These are phyloP conservation scores for Phlyctochytrium arcticum DNA, from an alignment of 192 early-diverging fungal genomes.

Conservation along the genomic window DNA sequence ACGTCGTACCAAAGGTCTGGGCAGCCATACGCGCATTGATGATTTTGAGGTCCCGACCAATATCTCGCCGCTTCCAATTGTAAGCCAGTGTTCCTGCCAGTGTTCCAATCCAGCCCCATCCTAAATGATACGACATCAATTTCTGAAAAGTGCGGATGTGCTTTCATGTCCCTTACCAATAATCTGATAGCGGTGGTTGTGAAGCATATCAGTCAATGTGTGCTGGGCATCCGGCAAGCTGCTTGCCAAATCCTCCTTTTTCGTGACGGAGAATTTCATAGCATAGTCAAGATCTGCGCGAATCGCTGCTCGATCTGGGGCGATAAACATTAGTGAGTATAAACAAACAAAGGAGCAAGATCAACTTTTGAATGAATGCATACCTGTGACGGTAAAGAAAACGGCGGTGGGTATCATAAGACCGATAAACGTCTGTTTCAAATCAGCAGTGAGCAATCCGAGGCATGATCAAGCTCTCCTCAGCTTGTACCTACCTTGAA, in stretches of 20 bases:
- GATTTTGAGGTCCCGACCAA: constrained; percentile 4
- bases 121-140: background rate
- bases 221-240: background rate
- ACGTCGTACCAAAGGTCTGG: constrained; percentile 15
- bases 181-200: constrained; percentile 3
- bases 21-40: constrained; percentile 26
- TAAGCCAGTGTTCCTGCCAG: constrained; percentile 11
- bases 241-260: background rate
- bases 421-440: constrained; percentile 5
- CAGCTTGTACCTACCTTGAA: background rate
- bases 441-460: background rate
- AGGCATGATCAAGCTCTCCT: background rate
- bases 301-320: constrained; percentile 8
- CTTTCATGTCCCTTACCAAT: too few species aligned
- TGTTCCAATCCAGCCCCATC: constrained; percentile 10
- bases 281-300: constrained; percentile 2
- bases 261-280: constrained; percentile 4
- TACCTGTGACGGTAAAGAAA: constrained; percentile 13
- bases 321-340: background rate
- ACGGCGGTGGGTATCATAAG: constrained; percentile 10
- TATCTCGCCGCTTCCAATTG: constrained; percentile 15
- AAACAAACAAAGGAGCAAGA: too few species aligned
- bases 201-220: background rate
- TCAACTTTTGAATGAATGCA: too few species aligned
- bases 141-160: too few species aligned